A percentile compares a stretch with the other conserved stretches of the same genome.
Conservation (phyloP, 2,329 filamentous ascomycete species). For the Phoma sp. region DNA sequence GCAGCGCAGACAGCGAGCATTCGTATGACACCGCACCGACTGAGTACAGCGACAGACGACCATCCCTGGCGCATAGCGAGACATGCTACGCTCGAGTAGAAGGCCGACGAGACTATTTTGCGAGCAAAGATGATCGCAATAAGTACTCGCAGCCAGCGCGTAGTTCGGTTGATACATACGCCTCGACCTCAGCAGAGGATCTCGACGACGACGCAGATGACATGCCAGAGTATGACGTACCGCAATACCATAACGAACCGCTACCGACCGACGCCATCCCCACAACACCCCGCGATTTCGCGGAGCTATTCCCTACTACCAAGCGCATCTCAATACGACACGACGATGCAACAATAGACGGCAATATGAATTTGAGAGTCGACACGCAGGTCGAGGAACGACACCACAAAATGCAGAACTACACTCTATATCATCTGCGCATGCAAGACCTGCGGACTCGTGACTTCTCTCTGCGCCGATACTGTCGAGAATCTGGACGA, state of each 20-base stretch:
- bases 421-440: slow-evolving; percentile 88
- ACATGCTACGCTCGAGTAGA: slow-evolving; percentile 44
- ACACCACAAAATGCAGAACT: slow-evolving; percentile 66
- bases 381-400: slow-evolving; percentile 74
- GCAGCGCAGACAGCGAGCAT: slow-evolving; percentile 41
- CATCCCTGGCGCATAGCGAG: slow-evolving; percentile 38
- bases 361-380: slow-evolving; percentile 94
- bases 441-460: slow-evolving; percentile 90
- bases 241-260: slow-evolving; percentile 67
- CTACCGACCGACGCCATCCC: slow-evolving; percentile 73
- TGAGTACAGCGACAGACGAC: slow-evolving; percentile 43
- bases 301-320: slow-evolving; percentile 83
- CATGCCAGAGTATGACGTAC: slow-evolving; percentile 62
- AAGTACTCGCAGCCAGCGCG: slow-evolving; percentile 44
- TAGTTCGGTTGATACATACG: slow-evolving; percentile 79
- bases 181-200: slow-evolving; percentile 75
- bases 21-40: slow-evolving; percentile 47
- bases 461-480: slow-evolving; percentile 89
- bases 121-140: slow-evolving; percentile 18
- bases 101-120: slow-evolving; percentile 36
- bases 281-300: slow-evolving; percentile 83
- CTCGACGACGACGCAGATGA: slow-evolving; percentile 55
- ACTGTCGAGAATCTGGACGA: slow-evolving; percentile 89
- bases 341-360: slow-evolving; percentile 87
- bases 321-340: slow-evolving; percentile 83